phyloP scores from a whole-genome alignment of 345 rosid species.

The Iberis pinnata region DNA sequence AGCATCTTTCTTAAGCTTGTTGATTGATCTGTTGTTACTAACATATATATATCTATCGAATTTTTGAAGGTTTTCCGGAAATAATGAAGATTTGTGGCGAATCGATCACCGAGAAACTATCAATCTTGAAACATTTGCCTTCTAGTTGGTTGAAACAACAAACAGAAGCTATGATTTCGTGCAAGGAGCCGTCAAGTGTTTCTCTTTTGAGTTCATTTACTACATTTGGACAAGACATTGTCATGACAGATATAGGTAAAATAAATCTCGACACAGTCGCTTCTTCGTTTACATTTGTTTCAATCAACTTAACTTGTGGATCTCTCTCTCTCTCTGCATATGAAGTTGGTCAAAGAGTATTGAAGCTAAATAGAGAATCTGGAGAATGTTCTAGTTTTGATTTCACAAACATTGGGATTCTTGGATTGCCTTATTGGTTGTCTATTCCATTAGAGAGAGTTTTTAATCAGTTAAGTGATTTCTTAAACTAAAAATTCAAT shows the following conservation, averaged over 20 bases:
- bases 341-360: conserved; percentile 67
- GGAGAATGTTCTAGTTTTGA: conserved; percentile 50
- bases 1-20: background rate
- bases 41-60: conserved; percentile 19
- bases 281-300: conserved; percentile 7
- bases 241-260: conserved; percentile 66
- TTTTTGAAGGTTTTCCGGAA: conserved; percentile 42
- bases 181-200: conserved; percentile 33
- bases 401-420: conserved; percentile 64
- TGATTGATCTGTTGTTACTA: conserved; percentile 19
- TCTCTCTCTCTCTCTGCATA: too few relatives aligned
- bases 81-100: conserved; percentile 47
- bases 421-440: conserved; percentile 90
- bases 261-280: background rate
- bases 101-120: conserved; percentile 51
- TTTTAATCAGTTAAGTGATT: conserved; percentile 58
- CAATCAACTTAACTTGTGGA: too few relatives aligned
- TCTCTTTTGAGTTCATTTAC: conserved; percentile 55
- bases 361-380: conserved; percentile 53
- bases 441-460: conserved; percentile 57
- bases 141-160: conserved; percentile 46
- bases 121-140: conserved; percentile 55
- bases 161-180: conserved; percentile 31
- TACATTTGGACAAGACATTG: conserved; percentile 39
- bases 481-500: background rate